These are phyloP conservation scores for Helotiales sp. DNA, from an alignment of 2,329 filamentous ascomycete genomes.

Conservation along the genomic window DNA sequence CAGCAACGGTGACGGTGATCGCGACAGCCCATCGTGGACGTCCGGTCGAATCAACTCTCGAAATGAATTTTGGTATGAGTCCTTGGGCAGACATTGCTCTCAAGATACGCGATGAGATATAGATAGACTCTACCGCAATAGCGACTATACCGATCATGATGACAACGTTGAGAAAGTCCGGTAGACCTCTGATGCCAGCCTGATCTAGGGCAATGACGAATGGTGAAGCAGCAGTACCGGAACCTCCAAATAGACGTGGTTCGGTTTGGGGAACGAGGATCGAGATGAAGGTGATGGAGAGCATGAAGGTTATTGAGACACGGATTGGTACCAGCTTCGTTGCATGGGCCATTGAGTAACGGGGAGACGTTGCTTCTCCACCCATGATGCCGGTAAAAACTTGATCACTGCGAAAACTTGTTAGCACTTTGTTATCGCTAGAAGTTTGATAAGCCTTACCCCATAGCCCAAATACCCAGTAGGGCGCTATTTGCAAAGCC, in stretches of 20 bases:
- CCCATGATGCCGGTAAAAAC: slow-evolving; percentile 34
- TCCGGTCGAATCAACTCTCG: slow-evolving; percentile 13
- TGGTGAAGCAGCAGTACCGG: slow-evolving; percentile 20
- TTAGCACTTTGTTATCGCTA: background rate
- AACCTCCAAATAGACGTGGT: slow-evolving; percentile 16
- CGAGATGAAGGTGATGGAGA: slow-evolving; percentile 12
- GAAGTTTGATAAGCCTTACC: background rate
- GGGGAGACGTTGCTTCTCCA: slow-evolving; percentile 18
- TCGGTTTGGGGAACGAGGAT: slow-evolving; percentile 26
- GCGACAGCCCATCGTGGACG: slow-evolving; percentile 11
- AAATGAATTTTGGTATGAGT: slow-evolving; percentile 15
- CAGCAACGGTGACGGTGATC: slow-evolving; percentile 9
- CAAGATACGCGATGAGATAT: slow-evolving; percentile 27
- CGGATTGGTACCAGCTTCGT: slow-evolving; percentile 16
- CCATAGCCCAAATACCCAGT: slow-evolving; percentile 21
- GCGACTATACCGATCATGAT: slow-evolving; percentile 17
- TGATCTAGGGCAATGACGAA: slow-evolving; percentile 23
- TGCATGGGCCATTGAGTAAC: slow-evolving; percentile 17
- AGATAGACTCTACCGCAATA: slow-evolving; percentile 22
- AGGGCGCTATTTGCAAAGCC: slow-evolving; percentile 33
- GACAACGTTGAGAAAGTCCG: slow-evolving; percentile 18
- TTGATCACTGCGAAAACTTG: slow-evolving; percentile 10
- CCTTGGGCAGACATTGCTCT: slow-evolving; percentile 22
- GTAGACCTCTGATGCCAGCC: slow-evolving; percentile 19
- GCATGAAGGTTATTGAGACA: slow-evolving; percentile 12